Conservation (phyloP, 1,284 basidiomycete genomes). For the Rhodotorula sp. region DNA sequence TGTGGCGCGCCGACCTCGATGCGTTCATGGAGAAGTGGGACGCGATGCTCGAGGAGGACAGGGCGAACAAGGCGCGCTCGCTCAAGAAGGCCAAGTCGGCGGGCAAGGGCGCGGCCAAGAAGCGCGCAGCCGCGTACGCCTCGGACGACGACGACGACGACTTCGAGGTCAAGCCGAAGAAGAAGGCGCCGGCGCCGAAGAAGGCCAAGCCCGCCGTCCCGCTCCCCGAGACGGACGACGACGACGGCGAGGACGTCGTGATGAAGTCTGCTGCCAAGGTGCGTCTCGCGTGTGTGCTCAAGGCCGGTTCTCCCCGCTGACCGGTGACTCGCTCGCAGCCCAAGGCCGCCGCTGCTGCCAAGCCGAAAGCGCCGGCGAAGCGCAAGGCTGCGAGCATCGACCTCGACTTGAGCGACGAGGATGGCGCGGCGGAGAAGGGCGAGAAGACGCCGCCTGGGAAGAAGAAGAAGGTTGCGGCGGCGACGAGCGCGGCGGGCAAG, state of each 20-base stretch:
- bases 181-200: constrained; percentile 12
- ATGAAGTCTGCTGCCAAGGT: constrained; percentile 15
- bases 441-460: constrained; percentile 13
- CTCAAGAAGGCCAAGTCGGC: constrained; percentile 24
- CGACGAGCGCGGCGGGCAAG: constrained; percentile 1
- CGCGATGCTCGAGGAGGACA: constrained; percentile 60
- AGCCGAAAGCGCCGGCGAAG: constrained; percentile 12
- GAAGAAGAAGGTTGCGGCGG: constrained; percentile 11
- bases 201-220: not conserved
- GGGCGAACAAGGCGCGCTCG: constrained; percentile 57
- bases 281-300: not conserved
- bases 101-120: constrained; percentile 63
- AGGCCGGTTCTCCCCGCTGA: too few relatives aligned
- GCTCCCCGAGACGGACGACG: constrained; percentile 14
- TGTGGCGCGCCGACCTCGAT: constrained; percentile 92
- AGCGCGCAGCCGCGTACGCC: constrained; percentile 53
- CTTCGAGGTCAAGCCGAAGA: constrained; percentile 57
- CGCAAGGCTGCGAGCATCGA: constrained; percentile 12
- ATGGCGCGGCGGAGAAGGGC: not conserved
- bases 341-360: not conserved
- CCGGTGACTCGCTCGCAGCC: not conserved
- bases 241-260: constrained; percentile 5
- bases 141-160: constrained; percentile 61
- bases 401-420: constrained; percentile 20
- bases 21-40: constrained; percentile 80